Conservation (phyloP, 148 eudicot species). For the Pouteria glomerata region DNA sequence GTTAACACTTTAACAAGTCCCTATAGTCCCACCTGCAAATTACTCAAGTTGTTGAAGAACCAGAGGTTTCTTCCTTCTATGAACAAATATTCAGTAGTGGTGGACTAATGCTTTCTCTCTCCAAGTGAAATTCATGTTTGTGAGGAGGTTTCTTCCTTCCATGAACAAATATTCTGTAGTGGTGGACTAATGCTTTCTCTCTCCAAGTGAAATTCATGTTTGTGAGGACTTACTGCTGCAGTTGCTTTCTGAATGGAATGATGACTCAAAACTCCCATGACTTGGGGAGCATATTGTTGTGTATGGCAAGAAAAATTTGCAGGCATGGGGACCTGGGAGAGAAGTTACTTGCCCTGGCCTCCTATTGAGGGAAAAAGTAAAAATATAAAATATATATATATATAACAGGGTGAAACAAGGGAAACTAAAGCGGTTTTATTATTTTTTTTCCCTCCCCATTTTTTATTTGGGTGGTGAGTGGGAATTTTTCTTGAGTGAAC, state of each 20-base stretch:
- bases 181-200: not conserved
- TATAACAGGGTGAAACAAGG: not conserved
- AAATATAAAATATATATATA: too few species aligned
- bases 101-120: slow-evolving; percentile 1
- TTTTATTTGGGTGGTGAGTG: not conserved
- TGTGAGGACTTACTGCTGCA: not conserved
- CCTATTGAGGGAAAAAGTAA: not conserved
- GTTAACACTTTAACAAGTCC: too few species aligned
- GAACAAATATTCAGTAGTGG: not conserved
- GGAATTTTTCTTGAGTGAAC: not conserved
- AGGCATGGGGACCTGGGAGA: not conserved
- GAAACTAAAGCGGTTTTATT: not conserved
- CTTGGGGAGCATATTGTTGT: not conserved
- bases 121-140: not conserved
- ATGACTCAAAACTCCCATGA: not conserved
- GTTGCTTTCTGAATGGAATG: not conserved
- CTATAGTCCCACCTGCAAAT: not conserved
- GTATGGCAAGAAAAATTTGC: not conserved
- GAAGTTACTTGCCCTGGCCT: not conserved
- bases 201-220: not conserved
- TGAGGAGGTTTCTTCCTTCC: too few species aligned
- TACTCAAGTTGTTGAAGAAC: not conserved
- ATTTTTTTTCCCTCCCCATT: not conserved
- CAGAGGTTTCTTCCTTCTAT: too few species aligned
- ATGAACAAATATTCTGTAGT: not conserved